Evolutionary conservation across 495 filamentous ascomycete species (phyloP).

Genomic region (Amorphotheca resinae): DNA sequence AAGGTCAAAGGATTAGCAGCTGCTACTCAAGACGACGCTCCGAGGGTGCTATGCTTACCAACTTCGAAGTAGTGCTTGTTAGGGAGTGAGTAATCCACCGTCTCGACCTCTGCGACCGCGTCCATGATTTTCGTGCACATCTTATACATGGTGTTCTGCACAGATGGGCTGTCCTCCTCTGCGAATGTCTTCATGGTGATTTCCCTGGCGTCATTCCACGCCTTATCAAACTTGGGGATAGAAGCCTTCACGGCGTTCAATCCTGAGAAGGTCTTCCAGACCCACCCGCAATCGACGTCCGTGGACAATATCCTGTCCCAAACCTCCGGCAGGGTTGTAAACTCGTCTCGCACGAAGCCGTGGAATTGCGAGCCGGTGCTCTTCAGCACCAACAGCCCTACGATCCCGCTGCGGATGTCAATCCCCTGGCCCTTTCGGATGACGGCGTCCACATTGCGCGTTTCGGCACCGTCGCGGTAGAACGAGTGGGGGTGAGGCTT

Average conservation of each 20-base stretch:
- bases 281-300: slow-evolving; percentile 76
- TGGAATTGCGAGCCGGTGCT: slow-evolving; percentile 96
- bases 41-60: slow-evolving; percentile 45
- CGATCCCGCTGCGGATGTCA: slow-evolving; percentile 55
- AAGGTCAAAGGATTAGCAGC: slow-evolving; percentile 2
- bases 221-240: slow-evolving; percentile 57
- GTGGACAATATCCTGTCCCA: slow-evolving; percentile 94
- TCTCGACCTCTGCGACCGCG: slow-evolving; percentile 54
- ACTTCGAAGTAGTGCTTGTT: slow-evolving; percentile 99
- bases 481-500: slow-evolving; percentile 95
- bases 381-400: slow-evolving; percentile 79
- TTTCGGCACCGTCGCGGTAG: slow-evolving; percentile 79
- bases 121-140: slow-evolving; percentile 85
- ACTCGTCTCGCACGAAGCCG: slow-evolving; percentile 86
- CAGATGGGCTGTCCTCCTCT: slow-evolving; percentile 79
- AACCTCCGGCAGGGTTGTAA: slow-evolving; percentile 77
- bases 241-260: slow-evolving; percentile 56
- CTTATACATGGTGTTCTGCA: slow-evolving; percentile 97
- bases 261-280: slow-evolving; percentile 58
- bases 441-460: slow-evolving; percentile 55
- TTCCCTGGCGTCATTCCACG: slow-evolving; percentile 59
- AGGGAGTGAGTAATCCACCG: slow-evolving; percentile 72
- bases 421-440: slow-evolving; percentile 38
- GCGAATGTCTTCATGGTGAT: slow-evolving; percentile 90
- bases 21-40: background rate